These are phyloP conservation scores for Talaromyces liani DNA, from an alignment of 495 filamentous ascomycete species.

Conservation along the genomic window DNA sequence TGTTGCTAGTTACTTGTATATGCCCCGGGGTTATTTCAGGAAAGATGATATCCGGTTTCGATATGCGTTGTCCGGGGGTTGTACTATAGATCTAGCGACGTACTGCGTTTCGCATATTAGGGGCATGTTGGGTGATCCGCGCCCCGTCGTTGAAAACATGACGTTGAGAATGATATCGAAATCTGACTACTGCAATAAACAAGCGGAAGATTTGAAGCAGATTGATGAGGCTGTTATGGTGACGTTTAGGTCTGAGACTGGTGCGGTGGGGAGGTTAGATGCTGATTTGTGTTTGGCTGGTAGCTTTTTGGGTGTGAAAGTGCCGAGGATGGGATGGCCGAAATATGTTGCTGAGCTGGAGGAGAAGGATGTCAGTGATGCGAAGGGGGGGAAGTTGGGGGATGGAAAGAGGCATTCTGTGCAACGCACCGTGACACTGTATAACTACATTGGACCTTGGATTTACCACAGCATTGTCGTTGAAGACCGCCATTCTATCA, in stretches of 20 bases:
- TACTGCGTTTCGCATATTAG: slow-evolving; percentile 40
- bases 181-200: not conserved
- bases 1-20: slow-evolving; percentile 10
- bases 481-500: slow-evolving; percentile 32
- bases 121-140: slow-evolving; percentile 26
- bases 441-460: slow-evolving; percentile 28
- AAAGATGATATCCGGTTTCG: slow-evolving; percentile 48
- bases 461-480: slow-evolving; percentile 48
- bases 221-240: slow-evolving; percentile 34
- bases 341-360: slow-evolving; percentile 18
- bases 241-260: slow-evolving; percentile 34
- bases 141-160: slow-evolving; percentile 15
- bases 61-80: slow-evolving; percentile 48
- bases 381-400: slow-evolving; percentile 10
- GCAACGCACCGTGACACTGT: slow-evolving; percentile 34
- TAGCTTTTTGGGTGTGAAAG: slow-evolving; percentile 9
- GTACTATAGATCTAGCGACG: slow-evolving; percentile 49
- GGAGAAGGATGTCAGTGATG: slow-evolving; percentile 19
- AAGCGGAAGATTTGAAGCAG: slow-evolving; percentile 14
- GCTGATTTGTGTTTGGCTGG: slow-evolving; percentile 20
- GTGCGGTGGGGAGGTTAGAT: slow-evolving; percentile 30
- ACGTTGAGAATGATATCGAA: not conserved
- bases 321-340: slow-evolving; percentile 21
- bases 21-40: slow-evolving; percentile 9
- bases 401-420: slow-evolving; percentile 19